A percentile compares a stretch with the other conserved stretches of the same genome.
These are phyloP conservation scores for Syncephalis fuscata DNA, from an alignment of 371 early-diverging fungal species.

Conservation along the genomic window DNA sequence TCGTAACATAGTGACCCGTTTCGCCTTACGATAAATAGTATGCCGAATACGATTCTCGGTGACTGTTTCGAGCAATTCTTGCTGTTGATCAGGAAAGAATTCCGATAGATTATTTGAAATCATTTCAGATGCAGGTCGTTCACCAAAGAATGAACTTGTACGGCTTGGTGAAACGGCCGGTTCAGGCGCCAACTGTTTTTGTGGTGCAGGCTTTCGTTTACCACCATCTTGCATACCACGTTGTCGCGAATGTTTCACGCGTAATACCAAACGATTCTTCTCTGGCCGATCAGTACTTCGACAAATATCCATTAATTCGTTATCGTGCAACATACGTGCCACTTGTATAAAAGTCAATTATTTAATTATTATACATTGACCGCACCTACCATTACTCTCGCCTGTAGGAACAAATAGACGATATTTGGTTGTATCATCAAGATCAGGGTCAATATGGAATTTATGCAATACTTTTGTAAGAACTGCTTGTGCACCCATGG, in stretches of 20 bases:
- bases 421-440: conserved; percentile 38
- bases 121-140: conserved; percentile 82
- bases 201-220: background rate
- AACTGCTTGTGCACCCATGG: conserved; percentile 25
- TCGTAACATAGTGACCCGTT: too few relatives aligned
- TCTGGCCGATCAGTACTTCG: conserved; percentile 41
- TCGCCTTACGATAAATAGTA: too few relatives aligned
- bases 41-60: too few relatives aligned
- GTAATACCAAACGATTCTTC: conserved; percentile 52
- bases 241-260: conserved; percentile 15
- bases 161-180: too few relatives aligned
- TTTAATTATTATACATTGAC: background rate
- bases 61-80: conserved; percentile 7
- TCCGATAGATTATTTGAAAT: conserved; percentile 73
- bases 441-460: conserved; percentile 40
- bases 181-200: too few relatives aligned
- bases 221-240: conserved; percentile 2
- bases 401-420: conserved; percentile 37
- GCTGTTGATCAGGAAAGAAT: conserved; percentile 59
- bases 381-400: conserved; percentile 8
- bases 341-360: background rate
- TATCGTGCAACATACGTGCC: conserved; percentile 38
- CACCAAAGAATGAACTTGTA: conserved; percentile 38
- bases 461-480: conserved; percentile 44
- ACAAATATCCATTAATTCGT: conserved; percentile 54